Base-by-base conservation (phyloP, 2,329 filamentous ascomycete species). In the Phaeophleospora eucalypticola region DNA sequence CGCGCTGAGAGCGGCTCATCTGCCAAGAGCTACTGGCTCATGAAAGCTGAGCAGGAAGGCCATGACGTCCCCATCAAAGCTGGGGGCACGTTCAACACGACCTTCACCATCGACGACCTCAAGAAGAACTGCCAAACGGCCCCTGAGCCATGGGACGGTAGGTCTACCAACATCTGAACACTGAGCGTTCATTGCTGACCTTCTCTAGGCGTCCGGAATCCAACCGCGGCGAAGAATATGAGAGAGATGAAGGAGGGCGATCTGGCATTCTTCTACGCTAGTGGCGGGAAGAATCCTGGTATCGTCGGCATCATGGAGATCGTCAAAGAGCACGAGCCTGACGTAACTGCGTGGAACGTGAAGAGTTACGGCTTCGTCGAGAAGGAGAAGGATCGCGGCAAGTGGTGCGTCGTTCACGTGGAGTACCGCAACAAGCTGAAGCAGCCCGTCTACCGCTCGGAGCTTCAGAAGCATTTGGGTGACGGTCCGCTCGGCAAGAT, bases 261-360 rank as follows among this genome's bases (percentile, higher is more conserved):
- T 63, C 76, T 90, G 24, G 90, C 89, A 19, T 97, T 98, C 71
- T 97, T 98, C 72, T 97, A 97, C 65, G 91, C 96, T 69, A 95
- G 87, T 38, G 95, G 93, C 61, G 93, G 87, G 70, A 95, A 94
- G 65, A 21, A 84, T 18, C 89, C 90, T 0, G 91, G 87, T 36
- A 15, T 36, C 38, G 89, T 84, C 1, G 62, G 60, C n/a, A 59
- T 60, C 44, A 61, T 65, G 53, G 86, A 93, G 61, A 86, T 98
- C 53, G 89, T 94, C 14, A 77, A 81, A 54, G 90, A 95, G 64
- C 86, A 88, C 56, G 84, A 84, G 2, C 78, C 87, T 7, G 93
- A 98, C 60, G 71, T 84, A 60, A 79, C 82, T 18, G 86, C 86
- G 2, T 86, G 87, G 49, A 81, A 93, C 57, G 73, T 80, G 14